phyloP scores from a whole-genome alignment of 352 stramenopile genomes.

The Phytophthora foliorum region DNA sequence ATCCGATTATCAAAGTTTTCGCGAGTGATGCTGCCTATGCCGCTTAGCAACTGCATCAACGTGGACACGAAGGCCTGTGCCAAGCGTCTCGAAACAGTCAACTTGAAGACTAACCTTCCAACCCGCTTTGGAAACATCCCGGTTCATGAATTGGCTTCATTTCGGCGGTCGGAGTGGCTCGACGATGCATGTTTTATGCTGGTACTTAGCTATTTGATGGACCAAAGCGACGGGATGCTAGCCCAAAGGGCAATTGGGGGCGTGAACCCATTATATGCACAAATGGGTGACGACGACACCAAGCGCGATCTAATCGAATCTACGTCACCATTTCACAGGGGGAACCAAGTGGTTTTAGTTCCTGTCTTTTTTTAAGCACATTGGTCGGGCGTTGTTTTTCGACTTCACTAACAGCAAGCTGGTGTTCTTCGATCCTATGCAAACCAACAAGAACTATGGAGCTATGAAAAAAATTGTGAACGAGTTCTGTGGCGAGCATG shows the following conservation, averaged over 20 bases:
- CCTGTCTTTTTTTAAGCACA: conserved; percentile 2
- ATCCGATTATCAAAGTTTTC: conserved; percentile 3
- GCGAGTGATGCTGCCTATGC: neutral
- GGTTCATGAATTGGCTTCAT: conserved; percentile 1
- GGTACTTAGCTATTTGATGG: neutral
- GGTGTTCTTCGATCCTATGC: conserved; percentile 8
- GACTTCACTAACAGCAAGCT: neutral
- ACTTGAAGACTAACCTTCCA: neutral
- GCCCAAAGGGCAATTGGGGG: neutral
- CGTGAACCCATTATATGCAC: conserved; percentile 9
- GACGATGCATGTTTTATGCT: conserved; percentile 16
- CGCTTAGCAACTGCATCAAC: conserved; percentile 13
- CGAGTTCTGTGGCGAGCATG: neutral
- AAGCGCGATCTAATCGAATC: conserved; percentile 5
- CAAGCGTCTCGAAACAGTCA: neutral
- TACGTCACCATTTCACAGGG: conserved; percentile 4
- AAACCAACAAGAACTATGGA: neutral
- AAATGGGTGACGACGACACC: neutral
- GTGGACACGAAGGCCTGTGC: conserved; percentile 10
- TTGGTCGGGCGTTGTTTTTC: conserved; percentile 9
- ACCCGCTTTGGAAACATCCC: neutral
- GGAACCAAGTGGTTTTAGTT: conserved; percentile 1
- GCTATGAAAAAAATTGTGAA: neutral
- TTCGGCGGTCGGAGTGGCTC: conserved; percentile 12
- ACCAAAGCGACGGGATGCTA: neutral